Conservation (phyloP, 2,329 filamentous ascomycete genomes). For the Stagonosporopsis cucurbitacearum region DNA sequence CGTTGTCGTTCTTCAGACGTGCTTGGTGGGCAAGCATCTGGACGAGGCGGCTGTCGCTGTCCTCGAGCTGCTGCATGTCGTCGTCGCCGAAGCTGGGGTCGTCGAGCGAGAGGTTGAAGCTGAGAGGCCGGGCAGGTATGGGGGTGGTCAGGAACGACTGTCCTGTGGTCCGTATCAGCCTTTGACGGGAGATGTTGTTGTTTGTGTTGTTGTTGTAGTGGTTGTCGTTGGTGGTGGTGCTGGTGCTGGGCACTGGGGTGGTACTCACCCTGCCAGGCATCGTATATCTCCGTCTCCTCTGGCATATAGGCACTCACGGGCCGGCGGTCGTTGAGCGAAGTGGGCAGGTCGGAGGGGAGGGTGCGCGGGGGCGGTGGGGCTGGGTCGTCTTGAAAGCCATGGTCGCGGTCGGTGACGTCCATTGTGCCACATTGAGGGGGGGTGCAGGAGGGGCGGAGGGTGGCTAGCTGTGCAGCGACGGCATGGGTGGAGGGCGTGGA, state of each 20-base stretch:
- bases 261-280: constrained; percentile 91
- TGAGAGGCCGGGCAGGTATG: constrained; percentile 80
- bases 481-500: constrained; percentile 12
- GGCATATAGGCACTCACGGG: constrained; percentile 67
- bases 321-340: constrained; percentile 86
- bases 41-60: constrained; percentile 87
- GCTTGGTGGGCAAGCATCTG: constrained; percentile 96
- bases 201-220: too few relatives aligned
- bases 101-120: constrained; percentile 85
- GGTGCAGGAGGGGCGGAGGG: not conserved
- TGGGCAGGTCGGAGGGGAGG: constrained; percentile 86
- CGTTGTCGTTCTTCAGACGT: constrained; percentile 75
- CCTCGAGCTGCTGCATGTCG: constrained; percentile 63
- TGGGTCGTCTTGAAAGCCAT: constrained; percentile 44
- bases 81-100: constrained; percentile 77
- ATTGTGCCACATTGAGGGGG: constrained; percentile 42
- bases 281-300: constrained; percentile 93
- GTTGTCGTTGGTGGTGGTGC: too few relatives aligned
- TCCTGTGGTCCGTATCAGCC: constrained; percentile 59
- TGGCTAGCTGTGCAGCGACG: constrained; percentile 11
- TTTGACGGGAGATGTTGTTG: not conserved
- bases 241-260: not conserved
- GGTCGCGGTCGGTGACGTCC: constrained; percentile 45
- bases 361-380: constrained; percentile 50
- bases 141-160: constrained; percentile 93